Base-by-base conservation (phyloP, 352 stramenopile species). In the Phytopythium boreale region DNA sequence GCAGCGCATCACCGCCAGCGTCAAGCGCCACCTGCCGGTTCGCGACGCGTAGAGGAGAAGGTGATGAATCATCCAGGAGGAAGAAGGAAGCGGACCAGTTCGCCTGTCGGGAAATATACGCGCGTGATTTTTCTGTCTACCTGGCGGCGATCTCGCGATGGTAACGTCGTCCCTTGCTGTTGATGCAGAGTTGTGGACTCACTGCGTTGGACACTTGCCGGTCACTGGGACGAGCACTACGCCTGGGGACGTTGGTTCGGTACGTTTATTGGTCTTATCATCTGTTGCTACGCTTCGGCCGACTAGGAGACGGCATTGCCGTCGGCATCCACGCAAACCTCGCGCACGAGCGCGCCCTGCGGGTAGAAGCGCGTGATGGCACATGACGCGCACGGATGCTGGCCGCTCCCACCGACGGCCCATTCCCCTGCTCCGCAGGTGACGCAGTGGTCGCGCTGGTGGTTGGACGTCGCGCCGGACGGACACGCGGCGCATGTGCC, bases 331-430 rank as follows among this genome's bases (percentile, higher is more conserved):
- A 66, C 37, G 39, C 67, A 75, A 47, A 75, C 26, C 43, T 73
- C 67, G 11, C 59, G 41, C 39, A 63, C 58, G 14, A 62, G 63
- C 39, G 34, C 34, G 12, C 53, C 37, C 19, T 56, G 67, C 12
- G 63, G 26, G 34, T 49, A 55, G 53, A 87, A 89, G 6, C 51
- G 10, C 10, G 80, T 74, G 51, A 26, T 58, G 14, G 34, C 57
- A 62, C 79, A 89, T 11, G 78, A 87, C 12, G 67, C 66, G 59
- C 81, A 90, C 4, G 72, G 69, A 20, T 90, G 79, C 56, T 88
- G 79, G 2, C 73, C 75, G 14, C 29, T 60, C 14, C 26, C 56
- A 19, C 68, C 64, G 6, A 67, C 56, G 10, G 77, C 87, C 53
- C 24, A 64, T 63, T 90, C 79, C 5, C 81, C 81, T 0, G 71